Evolutionary conservation across 768 basidiomycete genomes (phyloP).

Genomic region (Leccinum uliginosum): DNA sequence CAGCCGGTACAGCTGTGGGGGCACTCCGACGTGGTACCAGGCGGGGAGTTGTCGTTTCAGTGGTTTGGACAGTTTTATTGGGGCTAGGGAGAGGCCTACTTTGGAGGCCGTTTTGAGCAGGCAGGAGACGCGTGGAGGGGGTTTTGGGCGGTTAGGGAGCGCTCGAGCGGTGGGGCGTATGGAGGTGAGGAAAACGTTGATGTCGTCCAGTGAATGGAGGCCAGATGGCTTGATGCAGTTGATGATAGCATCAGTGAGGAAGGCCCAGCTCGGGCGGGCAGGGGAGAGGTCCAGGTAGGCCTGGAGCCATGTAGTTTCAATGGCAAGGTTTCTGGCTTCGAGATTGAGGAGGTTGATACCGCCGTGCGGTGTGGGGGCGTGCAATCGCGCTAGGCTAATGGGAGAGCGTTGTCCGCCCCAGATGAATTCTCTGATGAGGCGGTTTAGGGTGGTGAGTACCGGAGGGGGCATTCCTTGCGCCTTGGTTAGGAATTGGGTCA

Average conservation of each 20-base stretch:
- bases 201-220: neutral
- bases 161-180: too few species aligned
- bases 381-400: neutral
- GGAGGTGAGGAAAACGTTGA: too few species aligned
- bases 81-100: too few species aligned
- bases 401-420: conserved; percentile 2
- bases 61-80: too few species aligned
- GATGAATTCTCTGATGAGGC: conserved; percentile 14
- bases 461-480: conserved; percentile 30
- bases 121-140: too few species aligned
- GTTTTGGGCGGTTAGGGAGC: too few species aligned
- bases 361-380: neutral
- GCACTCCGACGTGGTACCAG: too few species aligned
- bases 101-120: too few species aligned
- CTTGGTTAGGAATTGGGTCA: conserved; percentile 29
- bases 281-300: conserved; percentile 22
- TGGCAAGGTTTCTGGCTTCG: neutral
- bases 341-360: conserved; percentile 10
- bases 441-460: conserved; percentile 8
- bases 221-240: neutral
- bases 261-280: neutral
- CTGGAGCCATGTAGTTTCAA: conserved; percentile 23
- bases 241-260: neutral
- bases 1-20: too few species aligned
- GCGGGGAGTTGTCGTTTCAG: too few species aligned